Evolutionary conservation across 345 rosid genomes (phyloP).

Genomic region (Citrus mangshanensis): DNA sequence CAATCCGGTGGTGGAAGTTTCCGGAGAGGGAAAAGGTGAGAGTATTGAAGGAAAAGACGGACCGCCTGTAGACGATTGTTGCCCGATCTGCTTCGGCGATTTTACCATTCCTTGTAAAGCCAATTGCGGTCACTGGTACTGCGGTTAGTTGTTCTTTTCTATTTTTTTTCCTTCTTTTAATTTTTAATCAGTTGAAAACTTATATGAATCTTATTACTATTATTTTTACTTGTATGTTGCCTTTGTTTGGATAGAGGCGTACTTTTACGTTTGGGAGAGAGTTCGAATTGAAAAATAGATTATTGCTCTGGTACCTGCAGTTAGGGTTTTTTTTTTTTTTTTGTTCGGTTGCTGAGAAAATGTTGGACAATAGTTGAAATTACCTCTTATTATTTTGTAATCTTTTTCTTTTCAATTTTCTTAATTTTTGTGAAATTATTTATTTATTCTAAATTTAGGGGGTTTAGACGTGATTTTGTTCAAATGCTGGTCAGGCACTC

Average conservation of each 20-base stretch:
- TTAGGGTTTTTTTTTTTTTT: background rate
- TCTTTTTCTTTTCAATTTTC: background rate
- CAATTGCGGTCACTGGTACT: slow-evolving; percentile 90
- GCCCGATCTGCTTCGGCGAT: slow-evolving; percentile 76
- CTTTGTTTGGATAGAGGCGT: background rate
- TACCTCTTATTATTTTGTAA: too few relatives aligned
- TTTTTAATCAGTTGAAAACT: background rate
- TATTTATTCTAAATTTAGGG: background rate
- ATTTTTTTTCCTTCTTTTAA: background rate
- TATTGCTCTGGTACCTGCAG: background rate
- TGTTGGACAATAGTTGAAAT: background rate
- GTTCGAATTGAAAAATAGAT: background rate
- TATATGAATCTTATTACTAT: background rate
- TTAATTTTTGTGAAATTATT: background rate
- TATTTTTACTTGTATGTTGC: background rate
- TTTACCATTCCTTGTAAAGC: slow-evolving; percentile 70
- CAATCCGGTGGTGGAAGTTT: slow-evolving; percentile 3
- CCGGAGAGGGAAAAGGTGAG: slow-evolving; percentile 11
- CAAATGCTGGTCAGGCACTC: background rate
- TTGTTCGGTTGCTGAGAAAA: background rate
- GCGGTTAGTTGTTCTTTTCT: slow-evolving; percentile 47
- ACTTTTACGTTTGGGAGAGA: background rate
- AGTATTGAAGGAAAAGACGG: slow-evolving; percentile 21
- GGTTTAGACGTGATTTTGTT: background rate
- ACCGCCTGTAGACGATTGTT: slow-evolving; percentile 79